A percentile compares a stretch with the other conserved stretches of the same genome.
Evolutionary conservation across 345 rosid genomes (phyloP).

Genomic region (Punica granatum): DNA sequence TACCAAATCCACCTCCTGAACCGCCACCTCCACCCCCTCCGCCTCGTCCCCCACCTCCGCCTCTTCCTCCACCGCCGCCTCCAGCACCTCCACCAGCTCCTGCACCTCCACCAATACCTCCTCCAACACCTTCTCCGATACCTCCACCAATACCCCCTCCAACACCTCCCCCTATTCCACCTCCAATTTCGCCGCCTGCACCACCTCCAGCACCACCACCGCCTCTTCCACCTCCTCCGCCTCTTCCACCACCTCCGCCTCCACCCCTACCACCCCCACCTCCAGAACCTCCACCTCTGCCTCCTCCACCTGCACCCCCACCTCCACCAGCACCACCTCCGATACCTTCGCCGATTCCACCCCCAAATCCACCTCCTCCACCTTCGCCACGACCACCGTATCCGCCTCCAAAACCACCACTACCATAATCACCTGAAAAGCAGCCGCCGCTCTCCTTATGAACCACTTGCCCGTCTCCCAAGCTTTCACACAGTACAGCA

Average conservation of each 20-base stretch:
- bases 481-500: neutral
- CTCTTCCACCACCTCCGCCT: too few relatives aligned
- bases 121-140: too few relatives aligned
- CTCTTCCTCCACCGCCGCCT: constrained; percentile 5
- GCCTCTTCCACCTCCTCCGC: too few relatives aligned
- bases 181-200: neutral
- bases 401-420: neutral
- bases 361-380: constrained; percentile 7
- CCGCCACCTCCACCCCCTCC: constrained; percentile 17
- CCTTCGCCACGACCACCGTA: constrained; percentile 12
- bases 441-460: neutral
- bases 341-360: too few relatives aligned
- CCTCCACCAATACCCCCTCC: too few relatives aligned
- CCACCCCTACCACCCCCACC: constrained; percentile 8
- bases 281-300: too few relatives aligned
- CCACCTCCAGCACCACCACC: too few relatives aligned
- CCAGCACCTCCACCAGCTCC: constrained; percentile 10
- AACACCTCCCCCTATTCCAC: too few relatives aligned
- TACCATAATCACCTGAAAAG: neutral
- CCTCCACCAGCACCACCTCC: too few relatives aligned
- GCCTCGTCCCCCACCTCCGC: too few relatives aligned
- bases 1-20: neutral
- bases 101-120: neutral
- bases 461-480: neutral
- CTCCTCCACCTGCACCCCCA: too few relatives aligned